Evolutionary conservation across 352 stramenopile genomes (phyloP), one percentile per base, ranked within the genome.

Genomic region (Thalassiosira exigua): DNA sequence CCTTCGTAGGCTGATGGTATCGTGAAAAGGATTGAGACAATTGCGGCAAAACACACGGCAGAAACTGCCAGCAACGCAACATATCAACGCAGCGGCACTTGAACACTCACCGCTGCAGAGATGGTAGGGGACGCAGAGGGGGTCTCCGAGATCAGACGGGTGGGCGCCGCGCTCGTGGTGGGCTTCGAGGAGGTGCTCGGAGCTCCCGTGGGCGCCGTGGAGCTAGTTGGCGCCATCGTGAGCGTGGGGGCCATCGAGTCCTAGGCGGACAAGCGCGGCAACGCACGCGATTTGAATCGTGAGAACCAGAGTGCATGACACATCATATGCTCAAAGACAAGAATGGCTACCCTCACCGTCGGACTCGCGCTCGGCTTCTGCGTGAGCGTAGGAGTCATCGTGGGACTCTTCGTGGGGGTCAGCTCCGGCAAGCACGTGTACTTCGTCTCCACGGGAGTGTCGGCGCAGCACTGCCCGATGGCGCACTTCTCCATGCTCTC

Each of bases 391-490:
- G 73, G 75, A 52, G 12, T 27, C 2, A 39, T 24, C 0, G 66
- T 82, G n/a, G 74, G 74, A 33, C 24, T 36, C 0, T 4, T 27
- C 19, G 65, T 82, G 26, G 74, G 75, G 29, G 51, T n/a, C 32
- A 82, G 36, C 24, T n/a, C 75, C 1, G 66, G 66, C 21, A 82
- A 12, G 54, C 75, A 82, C 11, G 27, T 33, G 21, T 46, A 53
- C 67, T 75, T 82, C 11, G 36, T 39, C 0, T 61, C 67, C n/a
- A 12, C 36, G 27, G 27, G 32, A 4, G 33, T n/a, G 4, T 48
- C 22, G 17, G 72, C 66, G 32, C 75, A 82, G 36, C 75, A 82
- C 5, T 52, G 50, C 1, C 50, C 51, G 65, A 73, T 74, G 17
- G 53, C 69, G 51, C 75, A 82, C 7, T 53, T 74, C 0, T 68